Percentiles rank a stretch among this genome's conserved stretches.
Evolutionary conservation across 2,329 filamentous ascomycete species (phyloP).

Genomic region (Colletotrichum echinochloae): DNA sequence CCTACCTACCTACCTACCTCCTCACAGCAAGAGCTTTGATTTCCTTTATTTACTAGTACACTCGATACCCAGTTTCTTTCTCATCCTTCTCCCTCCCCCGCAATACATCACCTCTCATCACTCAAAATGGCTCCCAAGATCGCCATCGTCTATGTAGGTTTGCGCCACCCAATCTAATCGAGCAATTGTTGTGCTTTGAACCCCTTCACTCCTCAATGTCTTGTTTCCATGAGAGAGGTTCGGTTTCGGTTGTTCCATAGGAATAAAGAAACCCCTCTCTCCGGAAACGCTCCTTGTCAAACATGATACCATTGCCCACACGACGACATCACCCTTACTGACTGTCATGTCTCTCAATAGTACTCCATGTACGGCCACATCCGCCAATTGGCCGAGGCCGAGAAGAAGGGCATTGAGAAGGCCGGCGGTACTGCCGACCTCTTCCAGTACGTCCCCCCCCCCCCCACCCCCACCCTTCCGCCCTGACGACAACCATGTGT

Average conservation of each 20-base stretch:
- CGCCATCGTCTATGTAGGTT: conserved; percentile 87
- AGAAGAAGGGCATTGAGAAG: conserved; percentile 89
- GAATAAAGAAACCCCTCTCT: neutral
- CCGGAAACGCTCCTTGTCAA: neutral
- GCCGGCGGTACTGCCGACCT: conserved; percentile 86
- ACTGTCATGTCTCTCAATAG: conserved; percentile 57
- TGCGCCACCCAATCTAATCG: conserved; percentile 27
- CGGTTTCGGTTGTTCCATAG: neutral
- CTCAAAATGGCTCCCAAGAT: conserved; percentile 87
- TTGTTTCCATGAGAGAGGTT: neutral
- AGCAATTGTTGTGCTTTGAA: conserved; percentile 19
- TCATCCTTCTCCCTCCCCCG: conserved; percentile 1
- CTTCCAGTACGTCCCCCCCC: conserved; percentile 77
- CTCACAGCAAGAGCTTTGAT: conserved; percentile 4
- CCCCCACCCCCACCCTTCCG: too few relatives aligned
- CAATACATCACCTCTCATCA: conserved; percentile 30
- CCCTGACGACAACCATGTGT: neutral
- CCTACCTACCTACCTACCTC: too few relatives aligned
- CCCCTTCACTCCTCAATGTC: neutral
- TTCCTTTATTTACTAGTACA: neutral
- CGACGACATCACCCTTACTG: conserved; percentile 16
- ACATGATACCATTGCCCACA: conserved; percentile 16
- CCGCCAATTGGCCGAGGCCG: conserved; percentile 83
- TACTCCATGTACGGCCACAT: conserved; percentile 98
- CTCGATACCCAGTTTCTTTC: conserved; percentile 3